phyloP scores from a whole-genome alignment of 148 eudicot species.

The Amaranthus cruentus region DNA sequence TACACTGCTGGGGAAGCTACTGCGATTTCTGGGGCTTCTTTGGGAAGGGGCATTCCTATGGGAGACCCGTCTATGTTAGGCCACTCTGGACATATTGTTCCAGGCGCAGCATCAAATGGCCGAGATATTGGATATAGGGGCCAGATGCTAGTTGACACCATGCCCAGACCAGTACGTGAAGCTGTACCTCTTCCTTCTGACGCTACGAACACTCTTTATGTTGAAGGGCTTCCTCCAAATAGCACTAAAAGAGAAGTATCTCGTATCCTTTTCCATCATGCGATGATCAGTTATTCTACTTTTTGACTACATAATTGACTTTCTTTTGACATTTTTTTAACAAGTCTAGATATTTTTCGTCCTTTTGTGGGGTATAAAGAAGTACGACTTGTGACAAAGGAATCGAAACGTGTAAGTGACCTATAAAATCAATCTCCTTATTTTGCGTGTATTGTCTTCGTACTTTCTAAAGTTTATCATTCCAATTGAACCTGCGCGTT shows the following conservation, averaged over 20 bases:
- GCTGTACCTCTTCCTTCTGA: slow-evolving; percentile 58
- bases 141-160: slow-evolving; percentile 36
- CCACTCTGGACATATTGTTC: slow-evolving; percentile 34
- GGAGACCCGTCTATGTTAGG: slow-evolving; percentile 36
- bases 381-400: slow-evolving; percentile 70
- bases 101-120: slow-evolving; percentile 42
- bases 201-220: slow-evolving; percentile 62
- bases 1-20: slow-evolving; percentile 38
- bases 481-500: neutral
- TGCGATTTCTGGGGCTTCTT: slow-evolving; percentile 29
- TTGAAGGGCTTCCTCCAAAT: slow-evolving; percentile 71
- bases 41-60: slow-evolving; percentile 43
- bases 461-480: neutral
- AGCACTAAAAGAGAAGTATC: slow-evolving; percentile 70
- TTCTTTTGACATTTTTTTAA: slow-evolving; percentile 22
- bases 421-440: neutral
- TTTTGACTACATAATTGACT: slow-evolving; percentile 4
- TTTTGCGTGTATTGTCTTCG: neutral
- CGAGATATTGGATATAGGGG: slow-evolving; percentile 40
- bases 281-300: neutral
- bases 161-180: slow-evolving; percentile 41
- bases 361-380: slow-evolving; percentile 82
- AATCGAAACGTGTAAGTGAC: slow-evolving; percentile 62
- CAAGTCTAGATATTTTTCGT: slow-evolving; percentile 63
- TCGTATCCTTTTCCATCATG: slow-evolving; percentile 54